Evolutionary conservation across 164 flowering plant species (phyloP).

Genomic region (Amborella trichopoda): DNA sequence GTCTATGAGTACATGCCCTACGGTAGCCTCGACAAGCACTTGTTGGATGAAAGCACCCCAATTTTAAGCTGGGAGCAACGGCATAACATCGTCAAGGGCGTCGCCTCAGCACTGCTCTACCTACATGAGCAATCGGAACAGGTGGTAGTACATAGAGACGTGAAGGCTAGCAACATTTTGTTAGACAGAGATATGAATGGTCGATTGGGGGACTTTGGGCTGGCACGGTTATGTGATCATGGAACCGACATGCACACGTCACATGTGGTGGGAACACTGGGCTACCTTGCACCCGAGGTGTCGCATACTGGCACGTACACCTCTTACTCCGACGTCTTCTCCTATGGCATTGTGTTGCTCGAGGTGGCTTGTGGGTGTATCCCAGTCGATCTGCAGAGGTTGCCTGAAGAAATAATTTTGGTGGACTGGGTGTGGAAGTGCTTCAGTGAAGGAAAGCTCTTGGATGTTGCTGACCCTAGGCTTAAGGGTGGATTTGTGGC

Average conservation of each 20-base stretch:
- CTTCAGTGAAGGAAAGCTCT: conserved; percentile 19
- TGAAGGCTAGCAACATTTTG: conserved; percentile 55
- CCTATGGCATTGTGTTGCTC: conserved; percentile 47
- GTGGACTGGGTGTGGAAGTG: conserved; percentile 54
- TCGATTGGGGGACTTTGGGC: conserved; percentile 21
- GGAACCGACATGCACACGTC: conserved; percentile 48
- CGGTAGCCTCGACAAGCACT: conserved; percentile 44
- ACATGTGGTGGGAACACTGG: conserved; percentile 50
- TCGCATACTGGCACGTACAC: conserved; percentile 43
- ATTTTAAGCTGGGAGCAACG: conserved; percentile 41
- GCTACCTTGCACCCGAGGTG: conserved; percentile 61
- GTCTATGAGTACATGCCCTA: conserved; percentile 62
- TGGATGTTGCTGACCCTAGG: conserved; percentile 30
- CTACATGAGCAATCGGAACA: conserved; percentile 60
- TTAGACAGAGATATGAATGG: conserved; percentile 33
- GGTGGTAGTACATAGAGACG: conserved; percentile 52
- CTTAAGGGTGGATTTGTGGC: conserved; percentile 20
- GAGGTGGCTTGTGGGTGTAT: conserved; percentile 49
- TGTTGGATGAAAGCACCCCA: conserved; percentile 26
- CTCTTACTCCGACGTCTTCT: conserved; percentile 39
- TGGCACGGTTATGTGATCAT: conserved; percentile 48
- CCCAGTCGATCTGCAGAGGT: conserved; percentile 39
- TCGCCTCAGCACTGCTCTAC: conserved; percentile 50
- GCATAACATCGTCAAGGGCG: conserved; percentile 37
- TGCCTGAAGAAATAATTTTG: conserved; percentile 35